Evolutionary conservation across 1,284 basidiomycete species (phyloP).

Genomic region (Ceratobasidium sp.): DNA sequence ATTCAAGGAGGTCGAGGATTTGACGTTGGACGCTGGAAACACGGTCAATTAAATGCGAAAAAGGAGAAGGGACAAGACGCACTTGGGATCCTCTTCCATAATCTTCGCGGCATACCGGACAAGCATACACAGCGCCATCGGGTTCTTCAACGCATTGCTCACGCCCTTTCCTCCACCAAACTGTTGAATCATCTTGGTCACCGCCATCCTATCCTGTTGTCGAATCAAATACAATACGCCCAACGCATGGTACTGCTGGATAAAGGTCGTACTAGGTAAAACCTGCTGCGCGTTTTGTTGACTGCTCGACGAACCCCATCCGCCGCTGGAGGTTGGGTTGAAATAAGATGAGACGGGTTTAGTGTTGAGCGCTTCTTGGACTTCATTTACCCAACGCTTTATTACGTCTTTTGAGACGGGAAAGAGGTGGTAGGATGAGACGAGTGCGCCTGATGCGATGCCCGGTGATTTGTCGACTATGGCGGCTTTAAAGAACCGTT

Average conservation of each 20-base stretch:
- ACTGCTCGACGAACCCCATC: conserved; percentile 61
- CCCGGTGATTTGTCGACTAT: conserved; percentile 98
- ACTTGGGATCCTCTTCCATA: conserved; percentile 99
- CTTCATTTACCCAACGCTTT: conserved; percentile 98
- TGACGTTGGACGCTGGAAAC: conserved; percentile 82
- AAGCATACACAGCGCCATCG: conserved; percentile 99
- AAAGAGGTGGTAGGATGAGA: conserved; percentile 97
- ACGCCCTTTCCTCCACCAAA: conserved; percentile 87
- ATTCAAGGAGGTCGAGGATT: conserved; percentile 95
- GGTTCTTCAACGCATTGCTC: conserved; percentile 89
- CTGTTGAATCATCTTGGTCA: conserved; percentile 99
- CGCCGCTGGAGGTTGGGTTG: conserved; percentile 60
- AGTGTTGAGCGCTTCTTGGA: conserved; percentile 94
- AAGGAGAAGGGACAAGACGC: conserved; percentile 56
- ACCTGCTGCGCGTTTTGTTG: conserved; percentile 77
- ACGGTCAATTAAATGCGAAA: conserved; percentile 4
- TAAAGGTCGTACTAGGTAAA: conserved; percentile 88
- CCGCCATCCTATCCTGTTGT: conserved; percentile 98
- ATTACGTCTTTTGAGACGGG: conserved; percentile 95
- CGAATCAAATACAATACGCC: conserved; percentile 95
- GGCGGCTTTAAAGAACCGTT: conserved; percentile 99
- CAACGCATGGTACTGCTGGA: conserved; percentile 97
- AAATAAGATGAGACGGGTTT: conserved; percentile 84
- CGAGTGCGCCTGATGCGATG: conserved; percentile 95
- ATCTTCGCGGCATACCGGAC: conserved; percentile 99